Evolutionary conservation across 208 protist genomes (phyloP).

Genomic region (Crithidia bombi): DNA sequence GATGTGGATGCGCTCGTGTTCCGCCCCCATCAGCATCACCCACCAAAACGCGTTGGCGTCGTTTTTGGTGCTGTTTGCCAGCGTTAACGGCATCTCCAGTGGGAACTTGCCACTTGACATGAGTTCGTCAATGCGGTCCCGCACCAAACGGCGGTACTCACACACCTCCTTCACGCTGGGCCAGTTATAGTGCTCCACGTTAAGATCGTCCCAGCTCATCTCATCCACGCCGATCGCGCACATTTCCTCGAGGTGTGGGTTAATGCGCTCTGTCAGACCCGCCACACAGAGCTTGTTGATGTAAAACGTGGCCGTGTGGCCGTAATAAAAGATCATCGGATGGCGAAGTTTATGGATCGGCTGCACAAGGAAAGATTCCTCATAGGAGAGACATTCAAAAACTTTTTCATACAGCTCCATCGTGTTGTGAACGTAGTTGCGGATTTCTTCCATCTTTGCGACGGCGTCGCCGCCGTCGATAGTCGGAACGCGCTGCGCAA

Average conservation of each 20-base stretch:
- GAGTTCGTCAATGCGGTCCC: constrained; percentile 75
- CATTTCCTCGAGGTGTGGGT: constrained; percentile 90
- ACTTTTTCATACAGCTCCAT: constrained; percentile 89
- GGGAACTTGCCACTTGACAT: constrained; percentile 75
- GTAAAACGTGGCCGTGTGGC: constrained; percentile 95
- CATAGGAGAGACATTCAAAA: constrained; percentile 74
- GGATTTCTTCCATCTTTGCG: constrained; percentile 83
- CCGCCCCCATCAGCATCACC: constrained; percentile 95
- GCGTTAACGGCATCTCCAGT: constrained; percentile 81
- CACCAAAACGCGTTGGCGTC: constrained; percentile 88
- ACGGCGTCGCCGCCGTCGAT: constrained; percentile 58
- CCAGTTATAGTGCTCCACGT: constrained; percentile 89
- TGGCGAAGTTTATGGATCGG: constrained; percentile 94
- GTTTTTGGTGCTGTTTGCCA: constrained; percentile 77
- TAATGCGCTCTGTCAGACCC: constrained; percentile 81
- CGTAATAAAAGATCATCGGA: constrained; percentile 97
- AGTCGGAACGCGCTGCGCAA: constrained; percentile 60
- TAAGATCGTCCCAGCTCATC: constrained; percentile 97
- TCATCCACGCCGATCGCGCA: constrained; percentile 97
- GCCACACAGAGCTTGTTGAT: constrained; percentile 96
- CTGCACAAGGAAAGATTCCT: constrained; percentile 86
- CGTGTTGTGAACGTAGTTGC: constrained; percentile 88
- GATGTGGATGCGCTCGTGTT: constrained; percentile 97
- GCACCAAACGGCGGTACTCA: constrained; percentile 89
- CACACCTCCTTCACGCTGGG: constrained; percentile 84